Conservation (phyloP, 1,284 basidiomycete genomes). For the Mrakiaceae sp. region DNA sequence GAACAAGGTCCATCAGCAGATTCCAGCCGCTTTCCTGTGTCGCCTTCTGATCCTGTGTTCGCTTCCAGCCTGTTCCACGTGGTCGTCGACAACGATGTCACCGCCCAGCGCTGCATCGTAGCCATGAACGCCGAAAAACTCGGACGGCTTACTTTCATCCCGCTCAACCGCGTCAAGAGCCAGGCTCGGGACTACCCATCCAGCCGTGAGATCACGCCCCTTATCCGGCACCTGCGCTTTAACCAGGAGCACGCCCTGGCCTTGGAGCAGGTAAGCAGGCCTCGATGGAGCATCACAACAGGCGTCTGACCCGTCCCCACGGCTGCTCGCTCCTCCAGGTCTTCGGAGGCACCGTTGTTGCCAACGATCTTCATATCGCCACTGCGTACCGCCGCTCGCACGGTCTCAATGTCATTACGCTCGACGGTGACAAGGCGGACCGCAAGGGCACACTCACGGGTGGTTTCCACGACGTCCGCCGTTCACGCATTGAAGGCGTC, state of each 20-base stretch:
- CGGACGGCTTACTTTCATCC: constrained; percentile 96
- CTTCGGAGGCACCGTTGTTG: constrained; percentile 96
- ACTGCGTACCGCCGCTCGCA: constrained; percentile 91
- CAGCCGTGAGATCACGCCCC: constrained; percentile 76
- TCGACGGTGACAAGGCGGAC: constrained; percentile 96
- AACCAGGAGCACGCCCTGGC: constrained; percentile 64
- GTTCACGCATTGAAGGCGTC: constrained; percentile 81
- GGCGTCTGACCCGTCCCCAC: background rate
- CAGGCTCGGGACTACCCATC: constrained; percentile 54
- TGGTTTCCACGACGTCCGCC: constrained; percentile 84
- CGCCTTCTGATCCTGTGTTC: too few species aligned
- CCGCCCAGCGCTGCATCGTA: constrained; percentile 75
- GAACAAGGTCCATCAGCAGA: constrained; percentile 55
- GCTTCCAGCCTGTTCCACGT: constrained; percentile 77
- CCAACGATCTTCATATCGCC: constrained; percentile 80
- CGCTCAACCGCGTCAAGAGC: constrained; percentile 87
- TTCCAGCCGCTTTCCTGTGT: background rate
- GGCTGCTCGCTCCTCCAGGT: constrained; percentile 38
- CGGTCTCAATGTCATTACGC: constrained; percentile 89
- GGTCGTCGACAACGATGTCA: constrained; percentile 91
- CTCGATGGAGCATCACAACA: background rate
- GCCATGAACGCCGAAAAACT: constrained; percentile 84
- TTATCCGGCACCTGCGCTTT: constrained; percentile 72
- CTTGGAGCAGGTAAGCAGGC: constrained; percentile 56
- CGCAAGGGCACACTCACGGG: constrained; percentile 91